A percentile compares a stretch with the other conserved stretches of the same genome.
phyloP scores from a whole-genome alignment of 2,329 filamentous ascomycete genomes.

The Fusarium verticillioides region DNA sequence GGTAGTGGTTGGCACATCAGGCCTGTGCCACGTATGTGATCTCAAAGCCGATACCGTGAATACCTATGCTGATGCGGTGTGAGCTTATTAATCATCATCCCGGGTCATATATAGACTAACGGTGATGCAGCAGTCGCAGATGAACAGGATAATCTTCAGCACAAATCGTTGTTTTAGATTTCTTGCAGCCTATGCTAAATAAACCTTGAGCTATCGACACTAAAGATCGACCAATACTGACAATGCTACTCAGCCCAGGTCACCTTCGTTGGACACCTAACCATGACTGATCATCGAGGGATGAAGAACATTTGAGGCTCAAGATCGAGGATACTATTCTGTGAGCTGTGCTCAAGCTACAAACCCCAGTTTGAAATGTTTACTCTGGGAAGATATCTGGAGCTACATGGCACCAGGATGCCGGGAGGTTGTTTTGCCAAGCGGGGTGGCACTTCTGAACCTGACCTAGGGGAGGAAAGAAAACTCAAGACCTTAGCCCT shows the following conservation, averaged over 20 bases:
- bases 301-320: neutral
- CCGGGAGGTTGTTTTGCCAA: neutral
- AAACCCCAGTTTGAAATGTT: neutral
- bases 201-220: slow-evolving; percentile 15
- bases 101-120: neutral
- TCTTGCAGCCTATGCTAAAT: neutral
- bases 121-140: neutral
- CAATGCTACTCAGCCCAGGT: neutral
- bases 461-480: too few relatives aligned
- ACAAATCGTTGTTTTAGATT: neutral
- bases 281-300: neutral
- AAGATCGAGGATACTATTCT: neutral
- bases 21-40: neutral
- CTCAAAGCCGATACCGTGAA: neutral
- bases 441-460: neutral
- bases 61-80: neutral
- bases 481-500: too few relatives aligned
- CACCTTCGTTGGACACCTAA: neutral
- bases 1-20: neutral
- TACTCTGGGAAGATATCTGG: neutral
- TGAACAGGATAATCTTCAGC: neutral
- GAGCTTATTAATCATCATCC: neutral
- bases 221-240: slow-evolving; percentile 1
- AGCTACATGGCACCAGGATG: neutral
- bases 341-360: neutral